Evolutionary conservation across 2,329 filamentous ascomycete species (phyloP).

Genomic region (Pochonia chlamydosporia): DNA sequence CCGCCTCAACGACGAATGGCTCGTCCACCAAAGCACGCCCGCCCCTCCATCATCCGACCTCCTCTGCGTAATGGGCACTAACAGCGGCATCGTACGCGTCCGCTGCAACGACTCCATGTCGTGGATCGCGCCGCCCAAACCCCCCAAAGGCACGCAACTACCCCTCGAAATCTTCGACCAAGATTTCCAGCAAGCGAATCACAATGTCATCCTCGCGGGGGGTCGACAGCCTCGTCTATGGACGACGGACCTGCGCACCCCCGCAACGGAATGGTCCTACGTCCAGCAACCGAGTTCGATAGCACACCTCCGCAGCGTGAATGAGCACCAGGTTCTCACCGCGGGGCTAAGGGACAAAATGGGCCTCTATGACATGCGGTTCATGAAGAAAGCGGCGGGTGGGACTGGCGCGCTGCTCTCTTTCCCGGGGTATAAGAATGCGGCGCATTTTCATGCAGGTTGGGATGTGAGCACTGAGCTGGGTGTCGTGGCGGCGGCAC

Average conservation of each 20-base stretch:
- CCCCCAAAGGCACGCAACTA: slow-evolving; percentile 12
- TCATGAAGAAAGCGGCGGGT: slow-evolving; percentile 16
- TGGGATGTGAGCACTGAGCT: slow-evolving; percentile 43
- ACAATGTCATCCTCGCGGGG: slow-evolving; percentile 44
- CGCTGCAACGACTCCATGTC: slow-evolving; percentile 22
- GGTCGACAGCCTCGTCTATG: slow-evolving; percentile 42
- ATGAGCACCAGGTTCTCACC: slow-evolving; percentile 44
- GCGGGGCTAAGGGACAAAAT: slow-evolving; percentile 45
- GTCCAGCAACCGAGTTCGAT: slow-evolving; percentile 33
- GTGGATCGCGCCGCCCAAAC: slow-evolving; percentile 25
- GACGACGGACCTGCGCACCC: slow-evolving; percentile 38
- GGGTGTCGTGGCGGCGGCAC: slow-evolving; percentile 48
- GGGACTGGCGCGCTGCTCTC: slow-evolving; percentile 33
- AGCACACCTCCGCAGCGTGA: slow-evolving; percentile 44
- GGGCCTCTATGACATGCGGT: slow-evolving; percentile 53
- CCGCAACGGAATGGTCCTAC: slow-evolving; percentile 25
- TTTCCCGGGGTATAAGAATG: slow-evolving; percentile 47
- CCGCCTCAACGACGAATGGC: slow-evolving; percentile 20
- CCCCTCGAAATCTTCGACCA: slow-evolving; percentile 40
- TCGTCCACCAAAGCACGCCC: slow-evolving; percentile 35
- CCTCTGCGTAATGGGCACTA: slow-evolving; percentile 43
- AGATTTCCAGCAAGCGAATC: slow-evolving; percentile 38
- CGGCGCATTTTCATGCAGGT: slow-evolving; percentile 40
- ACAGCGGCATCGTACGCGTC: slow-evolving; percentile 37
- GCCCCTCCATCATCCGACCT: slow-evolving; percentile 33